A percentile compares a stretch with the other conserved stretches of the same genome.
Evolutionary conservation across 2,329 filamentous ascomycete species (phyloP).

Genomic region (Cladosporium halotolerans): DNA sequence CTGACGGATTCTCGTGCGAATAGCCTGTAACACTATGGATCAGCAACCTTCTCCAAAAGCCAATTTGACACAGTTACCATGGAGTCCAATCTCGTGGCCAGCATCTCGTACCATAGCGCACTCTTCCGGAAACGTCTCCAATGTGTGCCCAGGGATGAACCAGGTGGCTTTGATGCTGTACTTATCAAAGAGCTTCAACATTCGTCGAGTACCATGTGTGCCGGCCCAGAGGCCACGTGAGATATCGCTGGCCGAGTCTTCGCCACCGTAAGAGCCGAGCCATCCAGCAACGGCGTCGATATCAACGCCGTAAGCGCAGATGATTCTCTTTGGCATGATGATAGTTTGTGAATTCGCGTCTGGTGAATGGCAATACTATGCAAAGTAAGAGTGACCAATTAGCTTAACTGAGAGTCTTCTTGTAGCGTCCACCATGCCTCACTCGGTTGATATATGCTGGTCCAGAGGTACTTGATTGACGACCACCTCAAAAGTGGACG

Average conservation of each 20-base stretch:
- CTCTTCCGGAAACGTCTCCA: slow-evolving; percentile 60
- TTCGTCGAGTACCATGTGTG: slow-evolving; percentile 55
- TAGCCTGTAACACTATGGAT: slow-evolving; percentile 39
- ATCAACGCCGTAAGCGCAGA: slow-evolving; percentile 44
- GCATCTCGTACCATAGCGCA: slow-evolving; percentile 54
- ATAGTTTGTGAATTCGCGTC: neutral
- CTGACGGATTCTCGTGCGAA: slow-evolving; percentile 63
- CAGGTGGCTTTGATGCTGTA: slow-evolving; percentile 63
- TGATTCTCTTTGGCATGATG: slow-evolving; percentile 10
- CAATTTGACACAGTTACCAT: slow-evolving; percentile 34
- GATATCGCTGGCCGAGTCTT: slow-evolving; percentile 66
- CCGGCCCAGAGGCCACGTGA: slow-evolving; percentile 62
- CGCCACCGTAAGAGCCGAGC: slow-evolving; percentile 67
- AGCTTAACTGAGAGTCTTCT: no score
- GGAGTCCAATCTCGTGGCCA: slow-evolving; percentile 59
- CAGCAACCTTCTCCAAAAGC: neutral
- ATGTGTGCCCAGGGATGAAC: slow-evolving; percentile 57
- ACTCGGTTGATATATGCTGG: no score
- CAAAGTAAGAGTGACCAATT: no score
- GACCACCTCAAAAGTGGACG: no score
- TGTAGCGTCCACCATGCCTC: no score
- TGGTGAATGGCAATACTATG: no score
- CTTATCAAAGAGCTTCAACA: slow-evolving; percentile 64
- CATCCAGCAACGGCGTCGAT: slow-evolving; percentile 68
- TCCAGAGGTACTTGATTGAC: no score